These are phyloP conservation scores for Musa troglodytarum DNA, from an alignment of 176 grass and related monocot genomes.

Conservation along the genomic window DNA sequence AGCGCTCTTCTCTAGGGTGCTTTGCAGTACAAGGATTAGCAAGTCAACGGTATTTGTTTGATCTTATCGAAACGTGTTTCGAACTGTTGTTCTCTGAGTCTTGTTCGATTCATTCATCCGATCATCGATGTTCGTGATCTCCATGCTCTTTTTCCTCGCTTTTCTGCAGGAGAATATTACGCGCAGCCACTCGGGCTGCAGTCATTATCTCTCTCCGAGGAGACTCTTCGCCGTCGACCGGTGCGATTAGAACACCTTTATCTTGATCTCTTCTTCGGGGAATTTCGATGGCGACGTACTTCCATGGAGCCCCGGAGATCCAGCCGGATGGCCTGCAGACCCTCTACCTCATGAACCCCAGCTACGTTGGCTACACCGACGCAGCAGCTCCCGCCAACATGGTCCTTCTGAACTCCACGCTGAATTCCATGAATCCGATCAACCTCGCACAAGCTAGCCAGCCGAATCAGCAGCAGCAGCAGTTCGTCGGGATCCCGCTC, in stretches of 20 bases:
- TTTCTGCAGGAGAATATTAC: slow-evolving; percentile 4
- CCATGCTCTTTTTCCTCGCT: slow-evolving; percentile 11
- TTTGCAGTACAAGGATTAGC: not conserved
- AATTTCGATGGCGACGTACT: slow-evolving; percentile 70
- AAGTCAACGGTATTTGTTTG: not conserved
- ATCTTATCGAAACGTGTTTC: not conserved
- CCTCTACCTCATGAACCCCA: slow-evolving; percentile 94
- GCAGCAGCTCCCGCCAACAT: slow-evolving; percentile 50
- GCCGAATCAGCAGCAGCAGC: slow-evolving; percentile 36
- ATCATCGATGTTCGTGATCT: not conserved
- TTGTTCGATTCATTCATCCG: too few relatives aligned
- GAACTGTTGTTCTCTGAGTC: too few relatives aligned
- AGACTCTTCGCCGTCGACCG: not conserved
- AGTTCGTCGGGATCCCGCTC: slow-evolving; percentile 78
- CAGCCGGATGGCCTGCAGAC: slow-evolving; percentile 74
- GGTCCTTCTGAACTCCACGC: slow-evolving; percentile 75
- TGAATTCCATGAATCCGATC: slow-evolving; percentile 51
- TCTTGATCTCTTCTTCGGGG: not conserved
- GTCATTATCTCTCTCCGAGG: not conserved
- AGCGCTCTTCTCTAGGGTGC: not conserved
- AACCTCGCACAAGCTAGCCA: slow-evolving; percentile 35
- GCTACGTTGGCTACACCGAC: slow-evolving; percentile 51
- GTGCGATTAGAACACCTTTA: not conserved
- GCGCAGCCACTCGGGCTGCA: too few relatives aligned
- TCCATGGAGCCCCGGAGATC: slow-evolving; percentile 63